Evolutionary conservation across 2,329 filamentous ascomycete genomes (phyloP).

Genomic region (Ceratocystis destructans): DNA sequence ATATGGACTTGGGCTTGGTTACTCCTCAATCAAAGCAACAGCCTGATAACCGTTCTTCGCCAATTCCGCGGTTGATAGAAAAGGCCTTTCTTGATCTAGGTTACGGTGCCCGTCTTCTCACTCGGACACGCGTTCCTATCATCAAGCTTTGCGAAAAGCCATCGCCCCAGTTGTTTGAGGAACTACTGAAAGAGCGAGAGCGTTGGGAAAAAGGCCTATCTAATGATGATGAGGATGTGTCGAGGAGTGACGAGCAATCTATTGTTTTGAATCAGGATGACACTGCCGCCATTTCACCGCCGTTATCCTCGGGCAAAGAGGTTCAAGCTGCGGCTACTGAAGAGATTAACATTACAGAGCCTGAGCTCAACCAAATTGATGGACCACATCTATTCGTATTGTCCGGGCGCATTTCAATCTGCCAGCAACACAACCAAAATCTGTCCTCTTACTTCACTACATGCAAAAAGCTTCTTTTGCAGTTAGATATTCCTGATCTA

Average conservation of each 20-base stretch:
- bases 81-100: slow-evolving; percentile 58
- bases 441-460: slow-evolving; percentile 17
- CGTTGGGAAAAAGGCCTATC: slow-evolving; percentile 53
- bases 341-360: not conserved
- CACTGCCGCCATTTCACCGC: not conserved
- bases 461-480: slow-evolving; percentile 14
- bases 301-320: not conserved
- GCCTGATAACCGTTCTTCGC: slow-evolving; percentile 41
- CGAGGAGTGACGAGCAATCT: not conserved
- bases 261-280: not conserved
- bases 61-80: slow-evolving; percentile 62
- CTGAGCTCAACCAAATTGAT: not conserved
- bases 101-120: slow-evolving; percentile 62
- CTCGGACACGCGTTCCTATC: slow-evolving; percentile 69
- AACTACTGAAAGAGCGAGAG: slow-evolving; percentile 48
- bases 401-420: slow-evolving; percentile 11
- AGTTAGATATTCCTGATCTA: slow-evolving; percentile 10
- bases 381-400: slow-evolving; percentile 1
- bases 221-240: slow-evolving; percentile 4
- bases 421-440: slow-evolving; percentile 13
- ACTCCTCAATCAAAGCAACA: slow-evolving; percentile 45
- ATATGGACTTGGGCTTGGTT: slow-evolving; percentile 76
- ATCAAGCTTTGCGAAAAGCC: slow-evolving; percentile 73
- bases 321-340: not conserved
- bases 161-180: slow-evolving; percentile 42